Evolutionary conservation across 2,329 filamentous ascomycete species (phyloP).

Genomic region (Coniochaeta hoffmannii): DNA sequence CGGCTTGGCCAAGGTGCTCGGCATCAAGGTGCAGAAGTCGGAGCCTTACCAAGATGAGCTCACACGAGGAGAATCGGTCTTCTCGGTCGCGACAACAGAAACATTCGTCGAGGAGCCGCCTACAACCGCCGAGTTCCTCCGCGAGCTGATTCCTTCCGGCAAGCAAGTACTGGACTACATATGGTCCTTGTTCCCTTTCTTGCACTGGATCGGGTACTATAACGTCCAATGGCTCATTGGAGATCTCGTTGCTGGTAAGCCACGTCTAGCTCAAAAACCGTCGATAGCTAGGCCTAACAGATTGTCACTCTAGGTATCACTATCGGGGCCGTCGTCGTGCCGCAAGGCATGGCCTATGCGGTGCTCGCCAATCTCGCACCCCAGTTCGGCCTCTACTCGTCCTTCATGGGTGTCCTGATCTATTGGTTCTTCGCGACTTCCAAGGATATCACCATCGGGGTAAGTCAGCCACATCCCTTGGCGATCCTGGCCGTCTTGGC

Average conservation of each 20-base stretch:
- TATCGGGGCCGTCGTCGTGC: slow-evolving; percentile 68
- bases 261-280: slow-evolving; percentile 7
- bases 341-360: slow-evolving; percentile 94
- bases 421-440: slow-evolving; percentile 99
- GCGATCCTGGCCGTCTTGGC: slow-evolving; percentile 9
- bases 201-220: slow-evolving; percentile 83
- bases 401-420: slow-evolving; percentile 88
- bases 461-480: slow-evolving; percentile 39
- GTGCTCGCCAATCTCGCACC: slow-evolving; percentile 70
- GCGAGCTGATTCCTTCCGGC: slow-evolving; percentile 52
- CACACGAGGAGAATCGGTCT: slow-evolving; percentile 70
- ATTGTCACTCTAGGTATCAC: slow-evolving; percentile 33
- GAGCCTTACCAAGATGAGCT: slow-evolving; percentile 54
- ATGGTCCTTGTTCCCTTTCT: slow-evolving; percentile 74
- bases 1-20: slow-evolving; percentile 67
- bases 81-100: slow-evolving; percentile 65
- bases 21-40: slow-evolving; percentile 71
- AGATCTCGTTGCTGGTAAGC: slow-evolving; percentile 77
- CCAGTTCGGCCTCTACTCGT: slow-evolving; percentile 86
- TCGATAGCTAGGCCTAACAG: not conserved
- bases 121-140: slow-evolving; percentile 64
- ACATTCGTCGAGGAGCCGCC: slow-evolving; percentile 81
- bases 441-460: slow-evolving; percentile 95
- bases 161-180: slow-evolving; percentile 53
- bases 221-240: slow-evolving; percentile 84